Base-by-base conservation (phyloP, 306 rosid genomes). In the Prunus padus region DNA sequence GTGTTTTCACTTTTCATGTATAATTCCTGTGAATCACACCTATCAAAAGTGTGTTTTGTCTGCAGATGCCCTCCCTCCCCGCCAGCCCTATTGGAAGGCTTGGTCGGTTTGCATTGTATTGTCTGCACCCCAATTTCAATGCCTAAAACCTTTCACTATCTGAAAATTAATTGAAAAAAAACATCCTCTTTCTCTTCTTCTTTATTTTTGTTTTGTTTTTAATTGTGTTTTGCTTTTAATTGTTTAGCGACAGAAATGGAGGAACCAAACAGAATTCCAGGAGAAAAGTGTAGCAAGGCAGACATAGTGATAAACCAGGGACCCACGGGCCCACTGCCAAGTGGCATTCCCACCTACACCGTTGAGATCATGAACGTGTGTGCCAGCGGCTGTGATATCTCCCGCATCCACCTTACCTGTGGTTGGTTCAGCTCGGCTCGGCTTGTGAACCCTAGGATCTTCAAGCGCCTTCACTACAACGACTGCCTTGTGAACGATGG, bases 361-460 rank as follows among this genome's bases (percentile, higher is more conserved):
- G 99, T 95, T 6, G 91, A 95, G 78, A 91, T 95, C 23, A 79
- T 76, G 82, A 95, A 95, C 57, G 82, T 82, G 77, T 90, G 99
- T 12, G 85, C 73, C 23, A 86, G 84, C 26, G 97, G 96, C 11
- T 95, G 98, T 74, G 84, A 83, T 77, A 86, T 95, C 73, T 82
- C 93, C 16, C 74, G 63, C 16, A 89, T 95, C 51, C 99, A 90
- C 78, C 66, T 95, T 66, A 76, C 49, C 59, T 95, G 99, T 1
- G 97, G 99, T 20, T 92, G 97, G 99, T 95, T 92, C 79, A 92
- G 97, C 89, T 95, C 99, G 2, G 96, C 90, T 22, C 83, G 84
- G 4, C 90, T 90, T 50, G 85, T 95, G 73, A 92, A 88, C 73
- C 97, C 99, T 2, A 92, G 78, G 76, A 28, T 95, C 59, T 95